Percentiles rank a stretch among this genome's conserved stretches.
Conservation (phyloP, 306 rosid genomes). For the Glycine tomentella region DNA sequence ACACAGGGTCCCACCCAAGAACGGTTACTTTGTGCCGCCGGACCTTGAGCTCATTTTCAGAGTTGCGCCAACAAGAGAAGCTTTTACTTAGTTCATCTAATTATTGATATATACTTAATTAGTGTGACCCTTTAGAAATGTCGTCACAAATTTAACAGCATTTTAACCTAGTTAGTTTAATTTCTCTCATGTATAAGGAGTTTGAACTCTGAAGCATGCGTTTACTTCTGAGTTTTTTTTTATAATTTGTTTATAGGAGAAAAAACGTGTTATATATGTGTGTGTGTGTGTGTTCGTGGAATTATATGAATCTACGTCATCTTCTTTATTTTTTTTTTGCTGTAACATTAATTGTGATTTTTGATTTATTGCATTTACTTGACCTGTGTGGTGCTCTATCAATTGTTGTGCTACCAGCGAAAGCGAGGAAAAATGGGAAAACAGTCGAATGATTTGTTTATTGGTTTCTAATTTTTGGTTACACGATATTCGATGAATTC, state of each 20-base stretch:
- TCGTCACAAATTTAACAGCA: neutral
- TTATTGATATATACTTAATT: too few species aligned
- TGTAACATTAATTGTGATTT: neutral
- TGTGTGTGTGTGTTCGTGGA: neutral
- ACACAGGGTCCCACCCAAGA: conserved; percentile 49
- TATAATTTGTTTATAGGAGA: neutral
- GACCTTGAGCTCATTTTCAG: conserved; percentile 59
- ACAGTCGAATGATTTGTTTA: neutral
- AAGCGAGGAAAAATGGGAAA: neutral
- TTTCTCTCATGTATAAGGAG: neutral
- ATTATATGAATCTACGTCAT: neutral
- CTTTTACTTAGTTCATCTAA: conserved; percentile 13
- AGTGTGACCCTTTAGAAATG: neutral
- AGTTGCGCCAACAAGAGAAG: conserved; percentile 2
- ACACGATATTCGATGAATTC: too few species aligned
- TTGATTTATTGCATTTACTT: neutral
- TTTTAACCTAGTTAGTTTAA: neutral
- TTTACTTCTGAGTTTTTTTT: neutral
- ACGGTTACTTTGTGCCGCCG: conserved; percentile 54
- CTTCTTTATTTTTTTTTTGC: too few species aligned
- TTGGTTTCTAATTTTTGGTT: neutral
- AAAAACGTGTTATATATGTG: too few species aligned
- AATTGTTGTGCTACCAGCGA: neutral
- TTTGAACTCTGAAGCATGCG: neutral
- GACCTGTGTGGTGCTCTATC: neutral